A percentile compares a stretch with the other conserved stretches of the same genome.
These are phyloP conservation scores for Lentinula boryana DNA, from an alignment of 768 basidiomycete genomes.

Conservation along the genomic window DNA sequence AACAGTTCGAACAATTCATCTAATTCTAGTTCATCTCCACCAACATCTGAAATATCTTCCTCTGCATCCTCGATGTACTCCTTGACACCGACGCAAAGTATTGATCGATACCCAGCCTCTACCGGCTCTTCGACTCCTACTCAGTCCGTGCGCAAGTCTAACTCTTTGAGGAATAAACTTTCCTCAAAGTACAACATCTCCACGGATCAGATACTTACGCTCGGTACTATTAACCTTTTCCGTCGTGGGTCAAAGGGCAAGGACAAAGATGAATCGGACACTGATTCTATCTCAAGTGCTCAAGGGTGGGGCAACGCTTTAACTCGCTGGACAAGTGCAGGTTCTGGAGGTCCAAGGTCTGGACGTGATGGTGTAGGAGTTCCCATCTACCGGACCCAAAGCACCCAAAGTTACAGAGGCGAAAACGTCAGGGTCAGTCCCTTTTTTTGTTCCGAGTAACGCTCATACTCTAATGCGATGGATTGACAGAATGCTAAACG, in stretches of 20 bases:
- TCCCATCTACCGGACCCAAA: constrained; percentile 12
- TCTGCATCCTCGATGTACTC: constrained; percentile 7
- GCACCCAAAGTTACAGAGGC: constrained; percentile 9
- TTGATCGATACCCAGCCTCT: background rate
- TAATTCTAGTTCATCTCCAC: background rate
- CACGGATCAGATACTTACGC: constrained; percentile 23
- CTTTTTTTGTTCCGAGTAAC: background rate
- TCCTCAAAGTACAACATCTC: background rate
- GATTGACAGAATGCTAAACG: background rate
- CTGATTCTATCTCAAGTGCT: background rate
- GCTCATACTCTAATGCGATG: background rate
- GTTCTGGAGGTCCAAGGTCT: constrained; percentile 12
- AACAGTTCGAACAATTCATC: background rate
- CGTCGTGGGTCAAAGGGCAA: constrained; percentile 8
- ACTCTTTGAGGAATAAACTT: background rate
- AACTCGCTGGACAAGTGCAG: constrained; percentile 12
- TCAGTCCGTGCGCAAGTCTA: background rate
- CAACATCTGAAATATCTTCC: background rate
- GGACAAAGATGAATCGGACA: constrained; percentile 1
- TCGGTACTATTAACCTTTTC: constrained; percentile 23
- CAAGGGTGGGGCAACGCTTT: constrained; percentile 1
- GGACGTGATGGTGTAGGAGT: constrained; percentile 1
- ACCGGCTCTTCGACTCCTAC: constrained; percentile 4
- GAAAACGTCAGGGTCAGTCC: constrained; percentile 8
- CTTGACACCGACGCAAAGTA: constrained; percentile 7